phyloP scores from a whole-genome alignment of 306 rosid species.

The Mimosa pudica region DNA sequence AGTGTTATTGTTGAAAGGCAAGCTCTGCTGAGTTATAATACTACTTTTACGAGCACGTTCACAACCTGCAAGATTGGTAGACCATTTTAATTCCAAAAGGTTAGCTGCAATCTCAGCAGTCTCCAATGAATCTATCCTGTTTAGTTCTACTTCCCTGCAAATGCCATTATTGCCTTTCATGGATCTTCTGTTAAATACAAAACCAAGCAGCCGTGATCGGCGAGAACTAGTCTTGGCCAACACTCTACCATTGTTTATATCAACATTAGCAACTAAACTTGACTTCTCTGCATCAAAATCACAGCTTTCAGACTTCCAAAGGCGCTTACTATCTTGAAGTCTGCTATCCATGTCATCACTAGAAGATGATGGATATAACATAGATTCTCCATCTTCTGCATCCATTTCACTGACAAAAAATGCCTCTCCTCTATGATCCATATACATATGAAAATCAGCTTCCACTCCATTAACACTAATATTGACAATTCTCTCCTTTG shows the following conservation, averaged over 20 bases:
- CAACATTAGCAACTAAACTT: constrained; percentile 39
- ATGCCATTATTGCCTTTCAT: constrained; percentile 38
- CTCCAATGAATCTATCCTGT: constrained; percentile 54
- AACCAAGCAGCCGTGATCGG: constrained; percentile 53
- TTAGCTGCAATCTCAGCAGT: constrained; percentile 90
- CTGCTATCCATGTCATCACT: constrained; percentile 50
- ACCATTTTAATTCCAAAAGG: constrained; percentile 85
- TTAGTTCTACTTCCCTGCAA: constrained; percentile 30
- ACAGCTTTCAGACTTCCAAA: constrained; percentile 49
- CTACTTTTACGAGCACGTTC: constrained; percentile 36
- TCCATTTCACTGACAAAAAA: constrained; percentile 63
- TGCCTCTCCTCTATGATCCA: constrained; percentile 86
- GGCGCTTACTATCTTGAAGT: constrained; percentile 37
- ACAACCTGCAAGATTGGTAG: constrained; percentile 62
- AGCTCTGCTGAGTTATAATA: constrained; percentile 26
- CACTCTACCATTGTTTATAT: constrained; percentile 38
- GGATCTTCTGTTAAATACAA: constrained; percentile 60
- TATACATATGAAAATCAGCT: constrained; percentile 67
- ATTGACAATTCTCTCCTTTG: constrained; percentile 69
- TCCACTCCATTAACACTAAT: constrained; percentile 80
- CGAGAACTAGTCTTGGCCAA: constrained; percentile 56
- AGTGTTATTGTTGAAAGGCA: constrained; percentile 34
- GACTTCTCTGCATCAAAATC: constrained; percentile 37
- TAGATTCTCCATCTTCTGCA: constrained; percentile 49
- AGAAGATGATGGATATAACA: constrained; percentile 47